Percentiles rank a stretch among this genome's conserved stretches.
Conservation (phyloP, 331 rosid species). For the Cucumis variabilis region DNA sequence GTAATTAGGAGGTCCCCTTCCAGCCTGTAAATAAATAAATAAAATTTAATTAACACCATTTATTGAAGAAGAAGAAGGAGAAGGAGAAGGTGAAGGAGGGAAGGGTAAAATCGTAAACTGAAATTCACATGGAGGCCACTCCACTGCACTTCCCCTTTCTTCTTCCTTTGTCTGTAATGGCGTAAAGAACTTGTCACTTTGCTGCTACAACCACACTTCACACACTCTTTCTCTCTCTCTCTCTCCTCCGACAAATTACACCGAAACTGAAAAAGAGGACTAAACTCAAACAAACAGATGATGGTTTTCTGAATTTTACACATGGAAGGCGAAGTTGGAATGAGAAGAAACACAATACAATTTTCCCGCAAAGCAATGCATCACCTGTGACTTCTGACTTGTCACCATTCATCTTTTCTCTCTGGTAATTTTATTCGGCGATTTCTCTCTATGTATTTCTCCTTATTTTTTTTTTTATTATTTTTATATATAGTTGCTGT, state of each 20-base stretch:
- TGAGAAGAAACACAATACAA: neutral
- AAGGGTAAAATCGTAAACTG: conserved; percentile 12
- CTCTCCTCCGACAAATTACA: conserved; percentile 28
- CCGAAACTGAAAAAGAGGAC: conserved; percentile 29
- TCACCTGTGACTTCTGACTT: neutral
- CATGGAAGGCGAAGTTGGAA: neutral
- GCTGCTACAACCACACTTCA: neutral
- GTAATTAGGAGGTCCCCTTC: neutral
- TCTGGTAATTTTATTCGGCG: neutral
- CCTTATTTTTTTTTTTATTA: neutral
- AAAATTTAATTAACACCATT: too few relatives aligned
- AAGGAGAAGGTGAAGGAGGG: too few relatives aligned
- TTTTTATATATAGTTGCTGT: neutral
- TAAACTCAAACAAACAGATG: neutral
- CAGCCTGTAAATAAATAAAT: neutral
- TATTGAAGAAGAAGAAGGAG: too few relatives aligned
- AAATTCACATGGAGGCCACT: conserved; percentile 17
- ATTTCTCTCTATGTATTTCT: neutral
- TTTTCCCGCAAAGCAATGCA: conserved; percentile 34
- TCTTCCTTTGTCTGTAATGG: conserved; percentile 29
- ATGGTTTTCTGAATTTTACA: conserved; percentile 18
- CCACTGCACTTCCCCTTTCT: conserved; percentile 6
- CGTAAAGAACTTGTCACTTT: neutral
- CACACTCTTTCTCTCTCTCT: neutral
- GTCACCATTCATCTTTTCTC: neutral